phyloP scores from a whole-genome alignment of 129 eudicot genomes.

The Centella asiatica region DNA sequence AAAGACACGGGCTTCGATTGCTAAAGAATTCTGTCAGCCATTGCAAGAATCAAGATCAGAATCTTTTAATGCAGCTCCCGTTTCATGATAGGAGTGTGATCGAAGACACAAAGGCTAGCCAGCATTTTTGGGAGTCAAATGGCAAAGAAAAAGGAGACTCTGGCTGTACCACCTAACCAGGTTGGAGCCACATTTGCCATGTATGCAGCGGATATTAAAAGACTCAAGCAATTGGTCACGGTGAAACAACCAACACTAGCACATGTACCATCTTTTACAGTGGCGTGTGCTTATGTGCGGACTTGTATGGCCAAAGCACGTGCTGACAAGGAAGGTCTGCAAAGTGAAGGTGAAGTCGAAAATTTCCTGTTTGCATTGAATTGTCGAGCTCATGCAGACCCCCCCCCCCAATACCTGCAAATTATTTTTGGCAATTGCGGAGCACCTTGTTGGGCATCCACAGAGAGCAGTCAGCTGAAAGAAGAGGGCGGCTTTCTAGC shows the following conservation, averaged over 20 bases:
- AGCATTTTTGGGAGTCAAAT: background rate
- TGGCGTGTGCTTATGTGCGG: conserved; percentile 34
- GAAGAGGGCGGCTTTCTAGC: conserved; percentile 33
- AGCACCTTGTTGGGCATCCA: conserved; percentile 23
- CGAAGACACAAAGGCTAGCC: background rate
- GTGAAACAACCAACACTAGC: conserved; percentile 19
- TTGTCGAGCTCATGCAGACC: conserved; percentile 43
- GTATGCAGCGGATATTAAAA: conserved; percentile 14
- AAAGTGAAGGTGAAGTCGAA: conserved; percentile 28
- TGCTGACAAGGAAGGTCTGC: background rate
- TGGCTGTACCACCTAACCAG: background rate
- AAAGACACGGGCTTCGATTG: background rate
- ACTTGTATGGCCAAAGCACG: conserved; percentile 33
- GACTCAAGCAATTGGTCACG: conserved; percentile 23
- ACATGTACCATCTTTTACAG: conserved; percentile 27
- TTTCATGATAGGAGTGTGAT: conserved; percentile 4
- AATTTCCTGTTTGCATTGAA: conserved; percentile 25
- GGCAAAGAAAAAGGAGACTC: background rate
- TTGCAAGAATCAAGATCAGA: background rate
- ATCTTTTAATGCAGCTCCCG: background rate
- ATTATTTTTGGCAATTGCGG: conserved; percentile 47
- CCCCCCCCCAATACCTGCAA: conserved; percentile 48
- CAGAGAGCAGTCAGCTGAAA: conserved; percentile 14
- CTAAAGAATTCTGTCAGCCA: background rate
- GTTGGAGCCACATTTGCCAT: conserved; percentile 28